Evolutionary conservation across 2,329 filamentous ascomycete genomes (phyloP), one percentile per base, ranked within the genome.

Genomic region (Clonostachys sp.): DNA sequence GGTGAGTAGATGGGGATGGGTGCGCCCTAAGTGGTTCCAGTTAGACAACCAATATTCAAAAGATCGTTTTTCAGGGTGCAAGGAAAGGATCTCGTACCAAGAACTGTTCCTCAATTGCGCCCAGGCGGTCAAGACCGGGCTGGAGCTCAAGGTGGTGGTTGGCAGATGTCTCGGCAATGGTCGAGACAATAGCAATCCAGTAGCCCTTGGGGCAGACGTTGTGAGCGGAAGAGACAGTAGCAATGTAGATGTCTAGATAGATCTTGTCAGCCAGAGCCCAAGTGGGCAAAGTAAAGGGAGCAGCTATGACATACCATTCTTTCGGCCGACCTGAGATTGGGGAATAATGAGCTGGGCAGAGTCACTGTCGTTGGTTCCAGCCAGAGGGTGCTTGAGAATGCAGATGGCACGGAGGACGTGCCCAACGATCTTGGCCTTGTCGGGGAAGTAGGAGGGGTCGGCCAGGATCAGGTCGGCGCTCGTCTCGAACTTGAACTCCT

Each of bases 131-230:
- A 56, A 97, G 84, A 62, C 92, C 94, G 33, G 91, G 84, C 71
- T 94, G 84, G 41, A 99, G 84, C 75, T 99, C 94, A 49, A 96
- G 77, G 71, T 99, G 94, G 72, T 96, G 91, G 80, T 99, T 97
- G 55, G 89, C 85, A 51, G 84, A 75, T 41, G 84, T 86, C 77
- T 99, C 95, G 54, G 94, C 90, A 63, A 99, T 96, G 50, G 94
- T 99, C 43, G 91, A 96, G 55, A 99, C 92, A 51, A 97, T 99
- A 60, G 94, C 94, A 59, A 99, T 90, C 78, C 95, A 99, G 82
- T 96, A 97, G 51, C 92, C 92, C 81, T 96, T 95, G 61, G 95
- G 94, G 75, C 92, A 97, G 59, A 99, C 36, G 61, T 95, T 97
- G 77, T 99, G 95, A 36, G 91, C 89, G 38, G 89, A 90, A 2